Conservation (phyloP, 257 asterid genomes). For the Solanum tacnaense region DNA sequence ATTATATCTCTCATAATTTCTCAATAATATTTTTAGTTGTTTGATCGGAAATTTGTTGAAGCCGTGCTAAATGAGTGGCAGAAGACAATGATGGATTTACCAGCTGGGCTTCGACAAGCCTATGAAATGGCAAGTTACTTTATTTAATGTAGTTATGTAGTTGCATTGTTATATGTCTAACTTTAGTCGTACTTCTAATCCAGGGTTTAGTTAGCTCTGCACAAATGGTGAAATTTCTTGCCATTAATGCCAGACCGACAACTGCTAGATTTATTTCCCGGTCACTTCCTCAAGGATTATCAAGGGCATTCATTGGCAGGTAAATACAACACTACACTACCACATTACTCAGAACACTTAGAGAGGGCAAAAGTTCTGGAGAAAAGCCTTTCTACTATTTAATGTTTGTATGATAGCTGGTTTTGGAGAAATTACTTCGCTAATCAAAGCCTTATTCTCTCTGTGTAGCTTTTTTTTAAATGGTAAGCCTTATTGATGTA, state of each 20-base stretch:
- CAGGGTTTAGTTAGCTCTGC: conserved; percentile 98
- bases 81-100: conserved; percentile 94
- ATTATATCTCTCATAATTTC: background rate
- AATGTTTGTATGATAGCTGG: background rate
- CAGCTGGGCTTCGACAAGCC: conserved; percentile 95
- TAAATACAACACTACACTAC: conserved; percentile 4
- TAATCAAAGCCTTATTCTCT: background rate
- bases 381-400: background rate
- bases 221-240: conserved; percentile 78
- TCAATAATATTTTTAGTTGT: conserved; percentile 32
- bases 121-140: conserved; percentile 71
- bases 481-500: background rate
- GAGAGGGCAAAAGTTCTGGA: background rate
- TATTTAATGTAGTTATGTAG: background rate
- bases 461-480: background rate
- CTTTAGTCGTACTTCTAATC: conserved; percentile 16
- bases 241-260: conserved; percentile 89
- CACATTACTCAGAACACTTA: background rate
- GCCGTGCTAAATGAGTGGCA: conserved; percentile 97
- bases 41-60: conserved; percentile 86
- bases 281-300: conserved; percentile 71
- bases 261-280: conserved; percentile 75
- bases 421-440: background rate
- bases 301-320: conserved; percentile 95
- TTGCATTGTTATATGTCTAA: background rate